Percentiles rank a stretch among this genome's conserved stretches.
Conservation (phyloP, 2,329 filamentous ascomycete genomes). For the Pseudogymnoascus sp. region DNA sequence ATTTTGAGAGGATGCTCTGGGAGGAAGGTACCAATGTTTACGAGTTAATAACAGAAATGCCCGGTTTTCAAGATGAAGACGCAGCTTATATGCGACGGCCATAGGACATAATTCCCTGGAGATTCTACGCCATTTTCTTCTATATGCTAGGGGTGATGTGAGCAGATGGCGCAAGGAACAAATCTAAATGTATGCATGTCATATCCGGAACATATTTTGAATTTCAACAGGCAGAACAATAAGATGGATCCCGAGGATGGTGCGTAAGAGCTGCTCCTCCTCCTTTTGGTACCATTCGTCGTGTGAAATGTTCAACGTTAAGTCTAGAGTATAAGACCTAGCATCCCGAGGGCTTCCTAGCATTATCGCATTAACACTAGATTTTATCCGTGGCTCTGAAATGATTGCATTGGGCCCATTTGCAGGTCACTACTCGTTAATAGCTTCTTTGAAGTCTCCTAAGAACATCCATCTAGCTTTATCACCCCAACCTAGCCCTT, state of each 20-base stretch:
- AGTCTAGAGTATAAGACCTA: not conserved
- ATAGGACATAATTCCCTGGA: too few species aligned
- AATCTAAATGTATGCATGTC: too few species aligned
- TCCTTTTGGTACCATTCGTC: not conserved
- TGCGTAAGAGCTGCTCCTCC: not conserved
- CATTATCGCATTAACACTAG: not conserved
- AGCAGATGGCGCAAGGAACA: too few species aligned
- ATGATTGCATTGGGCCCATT: not conserved
- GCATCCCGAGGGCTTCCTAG: not conserved
- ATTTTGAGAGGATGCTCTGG: too few species aligned
- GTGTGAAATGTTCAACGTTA: not conserved
- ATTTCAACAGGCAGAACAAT: not conserved
- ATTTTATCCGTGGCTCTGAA: not conserved
- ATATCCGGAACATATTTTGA: not conserved
- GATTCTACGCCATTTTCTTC: too few species aligned
- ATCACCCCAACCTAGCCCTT: slow-evolving; percentile 36
- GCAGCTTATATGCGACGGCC: too few species aligned
- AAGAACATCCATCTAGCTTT: slow-evolving; percentile 42
- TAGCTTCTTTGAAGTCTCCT: slow-evolving; percentile 38
- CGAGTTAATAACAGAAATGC: too few species aligned
- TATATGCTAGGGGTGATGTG: too few species aligned
- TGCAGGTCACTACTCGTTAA: slow-evolving; percentile 17
- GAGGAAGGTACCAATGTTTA: too few species aligned
- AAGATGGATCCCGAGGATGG: not conserved
- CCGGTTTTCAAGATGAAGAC: too few species aligned